Evolutionary conservation across 1,284 basidiomycete genomes (phyloP), one percentile per base, ranked within the genome.

Genomic region (Moniliophthora roreri): DNA sequence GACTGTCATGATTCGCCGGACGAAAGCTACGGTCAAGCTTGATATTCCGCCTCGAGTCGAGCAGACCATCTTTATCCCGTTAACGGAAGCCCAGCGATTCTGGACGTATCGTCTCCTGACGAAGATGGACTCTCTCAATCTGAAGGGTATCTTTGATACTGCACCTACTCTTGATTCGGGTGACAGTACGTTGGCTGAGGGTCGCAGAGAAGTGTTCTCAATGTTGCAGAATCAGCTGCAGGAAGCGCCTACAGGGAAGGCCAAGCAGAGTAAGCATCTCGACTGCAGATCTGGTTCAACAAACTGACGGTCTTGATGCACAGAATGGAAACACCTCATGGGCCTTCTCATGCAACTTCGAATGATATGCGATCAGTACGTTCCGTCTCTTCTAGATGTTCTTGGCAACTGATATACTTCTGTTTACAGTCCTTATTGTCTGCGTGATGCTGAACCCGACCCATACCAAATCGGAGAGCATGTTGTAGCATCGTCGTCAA

Each of bases 101-200:
- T 85, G 84, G 83, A 82, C 77, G 4, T 79, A 80, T 58, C 68
- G 79, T 18, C 63, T 85, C 8, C 64, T 85, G 32, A 82, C 77
- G 34, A 68, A 74, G 32, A 72, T 84, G 67, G 77, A 82, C 52
- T 69, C 70, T 2, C 54, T 74, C 16, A 76, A 81, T 39, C 60
- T 84, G 15, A 59, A 72, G 55, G 69, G 75, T 36, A 75, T 85
- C 42, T 84, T 84, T 50, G 58, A 56, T 21, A 48, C 58, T 18
- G 70, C 70, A 34, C 47, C 18, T 18, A 20, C 16, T 5, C 23
- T 49, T 38, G 24, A 52, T 10, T 32, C 64, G 13, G 67, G 67
- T 48, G 65, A 71, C 32, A 58, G 58, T 3, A 56, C 60, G 2
- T 55, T 59, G 15, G 61, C 73, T 53, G 67, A 70, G 28, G 75